Conservation (phyloP, 176 grass and related monocot genomes). For the Poa pratensis region DNA sequence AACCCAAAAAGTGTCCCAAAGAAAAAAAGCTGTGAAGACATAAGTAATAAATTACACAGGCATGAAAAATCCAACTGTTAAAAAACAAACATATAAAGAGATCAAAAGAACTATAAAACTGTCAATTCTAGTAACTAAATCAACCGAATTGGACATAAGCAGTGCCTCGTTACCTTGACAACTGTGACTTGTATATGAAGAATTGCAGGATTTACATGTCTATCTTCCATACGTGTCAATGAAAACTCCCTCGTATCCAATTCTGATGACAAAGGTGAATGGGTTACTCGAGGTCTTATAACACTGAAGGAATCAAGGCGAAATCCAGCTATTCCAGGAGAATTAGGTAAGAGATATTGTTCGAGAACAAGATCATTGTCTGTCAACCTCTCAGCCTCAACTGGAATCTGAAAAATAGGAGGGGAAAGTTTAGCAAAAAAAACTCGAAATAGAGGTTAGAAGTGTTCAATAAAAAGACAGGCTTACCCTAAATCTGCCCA, state of each 20-base stretch:
- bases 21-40: slow-evolving; percentile 10
- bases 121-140: slow-evolving; percentile 24
- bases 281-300: slow-evolving; percentile 77
- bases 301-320: slow-evolving; percentile 87
- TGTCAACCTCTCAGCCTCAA: slow-evolving; percentile 77
- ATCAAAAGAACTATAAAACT: slow-evolving; percentile 28
- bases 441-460: slow-evolving; percentile 34
- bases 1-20: background rate
- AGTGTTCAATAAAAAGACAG: slow-evolving; percentile 30
- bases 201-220: slow-evolving; percentile 69
- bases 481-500: slow-evolving; percentile 91
- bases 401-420: slow-evolving; percentile 68
- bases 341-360: slow-evolving; percentile 78
- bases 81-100: slow-evolving; percentile 35
- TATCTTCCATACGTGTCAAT: slow-evolving; percentile 77
- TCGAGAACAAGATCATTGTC: slow-evolving; percentile 92
- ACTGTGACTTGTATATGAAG: slow-evolving; percentile 83
- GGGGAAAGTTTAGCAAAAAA: slow-evolving; percentile 30
- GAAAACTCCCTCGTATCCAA: slow-evolving; percentile 54
- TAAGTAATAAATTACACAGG: background rate
- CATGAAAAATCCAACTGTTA: slow-evolving; percentile 1
- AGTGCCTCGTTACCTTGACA: slow-evolving; percentile 72
- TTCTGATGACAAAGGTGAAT: slow-evolving; percentile 73
- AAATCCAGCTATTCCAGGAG: slow-evolving; percentile 92
- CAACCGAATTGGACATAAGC: background rate